Base-by-base conservation (phyloP, 768 basidiomycete species). In the Neoboletus subvelutipes region DNA sequence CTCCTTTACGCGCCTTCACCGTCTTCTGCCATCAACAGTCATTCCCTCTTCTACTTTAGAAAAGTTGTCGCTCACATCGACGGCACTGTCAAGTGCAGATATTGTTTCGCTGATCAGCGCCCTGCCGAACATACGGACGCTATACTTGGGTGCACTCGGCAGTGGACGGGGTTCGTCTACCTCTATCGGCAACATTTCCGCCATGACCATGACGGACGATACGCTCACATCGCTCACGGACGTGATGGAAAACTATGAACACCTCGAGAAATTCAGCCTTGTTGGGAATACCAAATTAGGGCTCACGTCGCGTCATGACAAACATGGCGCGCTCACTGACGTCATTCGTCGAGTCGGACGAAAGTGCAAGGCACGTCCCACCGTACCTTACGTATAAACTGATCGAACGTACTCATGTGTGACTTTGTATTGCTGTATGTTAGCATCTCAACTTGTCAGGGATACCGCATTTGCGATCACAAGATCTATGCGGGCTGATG, bases 21-120 rank as follows among this genome's bases (percentile, higher is more conserved):
- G 77, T 42, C 73, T 73, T n/a, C 56, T 65, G 4, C 45, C 49
- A 7, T 33, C 50, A 10, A 31, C 37, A n/a, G 24, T 28, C 20
- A 24, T 29, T 4, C 8, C 52, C 31, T 33, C 55, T 3, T 49
- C 63, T 39, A 43, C 64, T 5, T 69, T 89, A 29, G 80, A 84
- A 60, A 90, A 90, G 63, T 71, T 90, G n/a, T 80, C 80, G 3
- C 67, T 89, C 26, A 85, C 84, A 1, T 85, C 85, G 5, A 85
- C 84, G 0, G 65, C 65, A 4, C 69, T 83, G 3, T 67, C 77
- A 0, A 68, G 71, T 26, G 42, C 56, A 10, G 80, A 82, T 33
- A 61, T 86, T 2, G 47, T 82, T 12, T 59, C 61, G 1, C 62
- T 81, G 3, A 59, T 86, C 9, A 42, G 71, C 0, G 56, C 64